A percentile compares a stretch with the other conserved stretches of the same genome.
Conservation (phyloP, 768 basidiomycete genomes). For the Pisolithus tinctorius region DNA sequence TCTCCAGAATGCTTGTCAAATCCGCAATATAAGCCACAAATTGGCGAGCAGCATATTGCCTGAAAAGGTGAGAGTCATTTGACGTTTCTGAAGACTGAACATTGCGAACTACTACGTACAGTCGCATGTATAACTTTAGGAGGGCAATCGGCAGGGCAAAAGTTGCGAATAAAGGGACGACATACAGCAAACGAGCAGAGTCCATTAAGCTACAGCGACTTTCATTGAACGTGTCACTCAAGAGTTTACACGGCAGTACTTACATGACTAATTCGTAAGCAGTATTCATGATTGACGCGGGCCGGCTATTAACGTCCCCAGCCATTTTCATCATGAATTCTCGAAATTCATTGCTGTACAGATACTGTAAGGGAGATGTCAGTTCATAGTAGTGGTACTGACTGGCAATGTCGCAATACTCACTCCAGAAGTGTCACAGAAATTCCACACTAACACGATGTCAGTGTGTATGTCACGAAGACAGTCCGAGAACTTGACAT, state of each 20-base stretch:
- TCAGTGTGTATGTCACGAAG: slow-evolving; percentile 13
- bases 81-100: neutral
- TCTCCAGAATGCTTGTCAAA: slow-evolving; percentile 17
- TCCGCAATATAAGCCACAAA: slow-evolving; percentile 23
- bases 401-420: neutral
- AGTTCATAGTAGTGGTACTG: neutral
- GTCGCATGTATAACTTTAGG: neutral
- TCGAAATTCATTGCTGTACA: neutral
- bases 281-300: too few relatives aligned
- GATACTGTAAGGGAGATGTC: neutral
- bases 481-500: slow-evolving; percentile 3
- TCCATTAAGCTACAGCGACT: too few relatives aligned
- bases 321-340: neutral
- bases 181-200: too few relatives aligned
- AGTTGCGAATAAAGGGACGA: too few relatives aligned
- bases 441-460: slow-evolving; percentile 16
- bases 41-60: slow-evolving; percentile 1
- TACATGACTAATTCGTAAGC: too few relatives aligned
- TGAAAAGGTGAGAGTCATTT: neutral
- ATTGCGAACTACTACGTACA: neutral
- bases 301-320: too few relatives aligned
- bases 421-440: slow-evolving; percentile 3
- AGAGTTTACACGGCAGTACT: too few relatives aligned
- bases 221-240: too few relatives aligned
- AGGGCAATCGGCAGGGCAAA: too few relatives aligned